A percentile compares a stretch with the other conserved stretches of the same genome.
Evolutionary conservation across 331 rosid genomes (phyloP).

Genomic region (Phaseolus coccineus): DNA sequence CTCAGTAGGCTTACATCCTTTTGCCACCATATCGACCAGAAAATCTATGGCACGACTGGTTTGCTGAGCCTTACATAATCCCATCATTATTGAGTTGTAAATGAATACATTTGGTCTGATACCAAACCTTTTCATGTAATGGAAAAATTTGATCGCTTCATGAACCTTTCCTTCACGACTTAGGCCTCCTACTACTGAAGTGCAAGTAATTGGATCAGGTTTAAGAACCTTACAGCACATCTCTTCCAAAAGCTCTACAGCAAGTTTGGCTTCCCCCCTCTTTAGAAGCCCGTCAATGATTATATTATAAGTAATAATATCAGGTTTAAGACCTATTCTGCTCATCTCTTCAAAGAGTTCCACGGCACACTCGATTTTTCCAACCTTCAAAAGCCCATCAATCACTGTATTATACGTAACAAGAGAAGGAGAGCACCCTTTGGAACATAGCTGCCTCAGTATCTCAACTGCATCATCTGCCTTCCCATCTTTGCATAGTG

Average conservation of each 20-base stretch:
- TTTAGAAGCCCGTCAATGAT: conserved; percentile 83
- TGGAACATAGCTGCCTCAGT: conserved; percentile 70
- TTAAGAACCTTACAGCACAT: conserved; percentile 68
- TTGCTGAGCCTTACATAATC: conserved; percentile 72
- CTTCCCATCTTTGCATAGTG: conserved; percentile 64
- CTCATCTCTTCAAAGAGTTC: conserved; percentile 73
- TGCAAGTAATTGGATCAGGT: conserved; percentile 77
- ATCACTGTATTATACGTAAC: conserved; percentile 78
- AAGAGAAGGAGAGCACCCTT: conserved; percentile 76
- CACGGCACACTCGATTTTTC: conserved; percentile 65
- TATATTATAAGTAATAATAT: conserved; percentile 72
- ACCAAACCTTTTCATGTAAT: conserved; percentile 64
- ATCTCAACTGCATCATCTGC: conserved; percentile 78
- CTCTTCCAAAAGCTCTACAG: conserved; percentile 69
- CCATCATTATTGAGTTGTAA: conserved; percentile 72
- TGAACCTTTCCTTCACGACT: conserved; percentile 75
- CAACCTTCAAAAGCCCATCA: conserved; percentile 82
- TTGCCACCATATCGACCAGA: conserved; percentile 65
- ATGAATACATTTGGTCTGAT: conserved; percentile 68
- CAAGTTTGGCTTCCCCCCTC: conserved; percentile 66
- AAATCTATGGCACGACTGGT: conserved; percentile 75
- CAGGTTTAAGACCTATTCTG: conserved; percentile 74
- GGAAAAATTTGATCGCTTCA: conserved; percentile 68
- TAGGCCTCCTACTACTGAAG: conserved; percentile 81
- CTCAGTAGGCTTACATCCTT: conserved; percentile 78